Evolutionary conservation across 108 stramenopile genomes (phyloP).

Genomic region (Fistulifera pelliculosa): DNA sequence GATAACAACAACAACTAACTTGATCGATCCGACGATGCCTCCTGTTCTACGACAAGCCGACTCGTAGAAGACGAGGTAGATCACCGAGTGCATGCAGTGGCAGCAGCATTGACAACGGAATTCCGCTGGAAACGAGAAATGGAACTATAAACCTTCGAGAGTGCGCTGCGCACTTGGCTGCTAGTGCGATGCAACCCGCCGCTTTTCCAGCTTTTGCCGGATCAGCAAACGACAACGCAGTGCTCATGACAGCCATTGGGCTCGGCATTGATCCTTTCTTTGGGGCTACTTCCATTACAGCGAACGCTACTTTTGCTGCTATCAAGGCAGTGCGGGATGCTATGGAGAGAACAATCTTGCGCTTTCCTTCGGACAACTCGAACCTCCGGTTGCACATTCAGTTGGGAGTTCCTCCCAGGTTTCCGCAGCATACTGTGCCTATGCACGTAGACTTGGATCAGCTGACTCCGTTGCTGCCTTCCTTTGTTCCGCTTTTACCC

Average conservation of each 20-base stretch:
- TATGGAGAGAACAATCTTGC: constrained; percentile 25
- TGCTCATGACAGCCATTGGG: constrained; percentile 28
- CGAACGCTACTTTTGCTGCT: constrained; percentile 43
- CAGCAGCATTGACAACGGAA: no score
- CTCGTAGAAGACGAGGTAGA: no score
- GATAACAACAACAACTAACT: no score
- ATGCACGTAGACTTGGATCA: constrained; percentile 24
- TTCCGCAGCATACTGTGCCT: constrained; percentile 4
- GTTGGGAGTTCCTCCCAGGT: constrained; percentile 32
- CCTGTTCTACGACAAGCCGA: no score
- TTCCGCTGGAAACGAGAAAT: no score
- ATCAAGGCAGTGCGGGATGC: constrained; percentile 37
- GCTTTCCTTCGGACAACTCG: constrained; percentile 4
- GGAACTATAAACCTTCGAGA: no score
- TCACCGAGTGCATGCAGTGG: no score
- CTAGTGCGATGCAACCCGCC: no score
- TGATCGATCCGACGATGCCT: no score
- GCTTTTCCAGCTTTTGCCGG: no score
- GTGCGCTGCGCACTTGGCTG: no score
- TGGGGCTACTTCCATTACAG: constrained; percentile 12
- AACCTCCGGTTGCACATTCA: constrained; percentile 21
- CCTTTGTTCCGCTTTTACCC: constrained; percentile 12
- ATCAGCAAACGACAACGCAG: not conserved
- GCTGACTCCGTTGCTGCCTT: constrained; percentile 14
- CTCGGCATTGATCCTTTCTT: constrained; percentile 30